Base-by-base conservation (phyloP, 78 protist genomes). In the Bodo saltans region DNA sequence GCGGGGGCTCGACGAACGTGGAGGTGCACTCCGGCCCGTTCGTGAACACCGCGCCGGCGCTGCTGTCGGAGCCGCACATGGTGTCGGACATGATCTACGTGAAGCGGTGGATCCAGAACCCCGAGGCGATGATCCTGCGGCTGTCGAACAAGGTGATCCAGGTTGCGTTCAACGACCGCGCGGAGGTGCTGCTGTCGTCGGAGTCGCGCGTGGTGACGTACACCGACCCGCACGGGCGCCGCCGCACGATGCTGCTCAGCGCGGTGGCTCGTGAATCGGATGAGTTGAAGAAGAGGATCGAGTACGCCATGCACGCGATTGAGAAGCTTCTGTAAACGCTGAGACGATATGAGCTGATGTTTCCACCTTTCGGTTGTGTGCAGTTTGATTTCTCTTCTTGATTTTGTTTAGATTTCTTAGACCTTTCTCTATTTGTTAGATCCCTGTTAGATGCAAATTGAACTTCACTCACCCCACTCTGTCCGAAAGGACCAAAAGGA, bases 111-210 rank as follows among this genome's bases (percentile, higher is more conserved):
- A 2, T 86, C 26, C 86, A 87, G 70, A 90, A 94, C 80, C 42
- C 78, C 35, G 79, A 81, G 38, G 96, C 95, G 68, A 88, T 92
- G 68, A 87, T 93, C 25, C 91, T 95, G 84, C 82, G 96, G 34
- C 79, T 93, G 37, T 79, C 83, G 68, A 82, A 89, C 68, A 80
- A 86, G 73, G 70, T 85, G 26, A 68, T 93, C 33, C 97, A 94
- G 87, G 91, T 88, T 8, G 60, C 80, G 84, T 92, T 92, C 30
- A 29, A 47, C 30, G 95, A 92, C 83, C 79, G 78, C 72, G 85
- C 91, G 69, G 87, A 92, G 80, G 40, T 92, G 68, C 4, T 90
- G 29, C 83, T 90, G 28, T 42, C 83, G 67, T 34, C 69, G 23
- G 78, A 42, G 23, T 17, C 38, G 41, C 28, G 70, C 68, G 38